These are phyloP conservation scores for Ceraceosorus guamensis DNA, from an alignment of 1,284 basidiomycete genomes.

Conservation along the genomic window DNA sequence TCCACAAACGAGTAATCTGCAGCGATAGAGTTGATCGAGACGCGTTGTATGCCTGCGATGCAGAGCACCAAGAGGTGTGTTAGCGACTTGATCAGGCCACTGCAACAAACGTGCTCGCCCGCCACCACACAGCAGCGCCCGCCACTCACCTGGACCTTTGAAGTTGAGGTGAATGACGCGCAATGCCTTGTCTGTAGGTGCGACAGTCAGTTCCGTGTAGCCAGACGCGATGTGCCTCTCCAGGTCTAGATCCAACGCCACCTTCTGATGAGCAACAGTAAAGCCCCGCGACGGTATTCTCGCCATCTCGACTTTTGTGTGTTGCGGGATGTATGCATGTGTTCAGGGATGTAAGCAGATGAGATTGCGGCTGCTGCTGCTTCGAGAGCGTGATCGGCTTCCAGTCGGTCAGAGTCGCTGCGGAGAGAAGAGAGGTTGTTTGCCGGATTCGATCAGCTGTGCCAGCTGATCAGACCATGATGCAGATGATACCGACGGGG, in stretches of 20 bases:
- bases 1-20: slow-evolving; percentile 71
- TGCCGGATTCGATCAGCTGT: too few relatives aligned
- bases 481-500: too few relatives aligned
- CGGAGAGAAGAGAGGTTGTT: too few relatives aligned
- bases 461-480: too few relatives aligned
- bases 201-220: slow-evolving; percentile 80
- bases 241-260: slow-evolving; percentile 81
- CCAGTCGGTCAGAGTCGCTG: too few relatives aligned
- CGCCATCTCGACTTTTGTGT: too few relatives aligned
- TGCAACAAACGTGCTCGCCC: slow-evolving; percentile 1
- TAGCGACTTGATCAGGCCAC: slow-evolving; percentile 13
- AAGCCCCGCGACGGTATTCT: slow-evolving; percentile 27
- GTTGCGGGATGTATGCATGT: too few relatives aligned
- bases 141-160: slow-evolving; percentile 67
- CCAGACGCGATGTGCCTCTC: slow-evolving; percentile 42
- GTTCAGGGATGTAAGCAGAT: too few relatives aligned
- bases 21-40: slow-evolving; percentile 55
- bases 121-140: slow-evolving; percentile 48
- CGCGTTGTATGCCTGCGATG: slow-evolving; percentile 62
- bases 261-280: slow-evolving; percentile 66
- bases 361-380: too few relatives aligned
- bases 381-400: too few relatives aligned
- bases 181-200: slow-evolving; percentile 68
- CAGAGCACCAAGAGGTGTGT: slow-evolving; percentile 43
- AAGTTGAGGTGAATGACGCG: slow-evolving; percentile 75